Evolutionary conservation across 2,329 filamentous ascomycete species (phyloP), one percentile per base, ranked within the genome.

Genomic region (Claviceps africana): DNA sequence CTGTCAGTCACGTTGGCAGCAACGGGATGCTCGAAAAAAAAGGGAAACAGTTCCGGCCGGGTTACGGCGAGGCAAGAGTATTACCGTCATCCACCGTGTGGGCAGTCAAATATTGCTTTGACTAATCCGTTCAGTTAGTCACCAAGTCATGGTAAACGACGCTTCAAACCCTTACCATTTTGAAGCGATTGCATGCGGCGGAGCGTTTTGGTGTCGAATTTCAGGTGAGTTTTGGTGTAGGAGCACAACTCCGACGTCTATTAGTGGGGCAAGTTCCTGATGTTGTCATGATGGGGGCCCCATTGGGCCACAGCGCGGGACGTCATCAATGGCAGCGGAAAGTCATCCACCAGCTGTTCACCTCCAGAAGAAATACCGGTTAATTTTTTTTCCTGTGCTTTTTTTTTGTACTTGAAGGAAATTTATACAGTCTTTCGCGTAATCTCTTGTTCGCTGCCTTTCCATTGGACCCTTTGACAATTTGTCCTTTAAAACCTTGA

Each of bases 81-180:
- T 66, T 66, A 88, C 88, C 89, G 73, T 89, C 80, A 66, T 95
- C 86, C 67, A 95, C 81, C 44, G 89, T 91, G 68, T 95, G 88
- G 59, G 86, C 85, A 62, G 91, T 94, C 56, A 98, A 79, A 67
- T 96, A 98, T 83, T 97, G 93, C 74, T 97, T 97, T 52, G 93
- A 98, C 93, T 96, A 55, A 9, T 46, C 19, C 10, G 9, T 2
- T 13, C 13, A 13, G 47, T 57, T 22, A 56, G 51, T 51, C 22
- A 51, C 19, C 33, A 17, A 5, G 31, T 17, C 33, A 25, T 21
- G 22, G n/a, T 25, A 28, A 28, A 35, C 13, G 28, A 37, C 13
- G 3, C n/a, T 37, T 15, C 10, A 7, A 22, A 21, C 42, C 15
- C 59, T 57, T 59, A 64, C 64, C 64, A 66, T 66, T 53, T 52